phyloP scores from a whole-genome alignment of 768 basidiomycete species.

The Suillus subaureus region DNA sequence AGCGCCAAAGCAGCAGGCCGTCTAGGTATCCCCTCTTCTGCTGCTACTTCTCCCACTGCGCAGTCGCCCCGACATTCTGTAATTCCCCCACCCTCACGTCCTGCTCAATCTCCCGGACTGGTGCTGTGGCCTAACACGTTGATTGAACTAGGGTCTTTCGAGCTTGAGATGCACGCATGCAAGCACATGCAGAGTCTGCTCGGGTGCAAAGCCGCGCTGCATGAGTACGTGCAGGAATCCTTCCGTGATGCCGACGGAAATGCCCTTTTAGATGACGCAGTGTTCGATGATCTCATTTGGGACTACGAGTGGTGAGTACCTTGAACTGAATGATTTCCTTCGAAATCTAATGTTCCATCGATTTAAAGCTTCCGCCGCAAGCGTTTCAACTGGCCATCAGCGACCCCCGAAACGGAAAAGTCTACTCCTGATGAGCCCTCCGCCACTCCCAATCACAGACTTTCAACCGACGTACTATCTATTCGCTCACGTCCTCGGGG shows the following conservation, averaged over 20 bases:
- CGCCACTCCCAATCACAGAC: constrained; percentile 11
- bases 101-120: constrained; percentile 63
- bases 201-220: constrained; percentile 60
- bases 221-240: constrained; percentile 46
- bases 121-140: constrained; percentile 61
- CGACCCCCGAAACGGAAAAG: constrained; percentile 32
- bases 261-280: constrained; percentile 21
- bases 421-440: background rate
- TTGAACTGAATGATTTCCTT: background rate
- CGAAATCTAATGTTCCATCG: constrained; percentile 12
- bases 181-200: constrained; percentile 68
- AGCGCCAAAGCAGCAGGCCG: constrained; percentile 40
- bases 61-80: constrained; percentile 1
- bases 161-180: constrained; percentile 77
- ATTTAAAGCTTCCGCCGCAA: constrained; percentile 60
- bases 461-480: constrained; percentile 18
- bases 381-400: constrained; percentile 70
- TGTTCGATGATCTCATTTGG: constrained; percentile 34
- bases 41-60: constrained; percentile 11
- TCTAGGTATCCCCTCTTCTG: constrained; percentile 35
- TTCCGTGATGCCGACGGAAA: constrained; percentile 27
- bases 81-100: constrained; percentile 18
- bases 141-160: constrained; percentile 55
- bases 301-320: constrained; percentile 38
- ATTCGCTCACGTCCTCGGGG: constrained; percentile 12